Evolutionary conservation across 2,329 filamentous ascomycete genomes (phyloP).

Genomic region (Acephala macrosclerotiorum): DNA sequence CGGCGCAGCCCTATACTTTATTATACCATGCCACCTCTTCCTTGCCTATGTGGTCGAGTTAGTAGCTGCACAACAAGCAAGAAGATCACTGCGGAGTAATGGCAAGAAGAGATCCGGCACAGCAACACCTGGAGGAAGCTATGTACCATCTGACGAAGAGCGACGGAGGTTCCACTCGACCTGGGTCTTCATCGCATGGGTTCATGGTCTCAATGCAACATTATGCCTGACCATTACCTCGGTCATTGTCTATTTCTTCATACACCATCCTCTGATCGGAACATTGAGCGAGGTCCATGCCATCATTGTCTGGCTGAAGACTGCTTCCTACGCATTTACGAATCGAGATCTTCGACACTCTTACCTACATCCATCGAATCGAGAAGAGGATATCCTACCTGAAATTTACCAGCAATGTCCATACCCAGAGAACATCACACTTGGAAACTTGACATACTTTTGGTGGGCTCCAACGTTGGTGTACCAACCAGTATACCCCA

Average conservation of each 20-base stretch:
- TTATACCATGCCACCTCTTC: constrained; percentile 90
- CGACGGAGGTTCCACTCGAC: constrained; percentile 73
- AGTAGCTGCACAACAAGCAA: constrained; percentile 80
- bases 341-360: constrained; percentile 95
- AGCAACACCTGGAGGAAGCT: constrained; percentile 44
- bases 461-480: constrained; percentile 98
- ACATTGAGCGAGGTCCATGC: constrained; percentile 91
- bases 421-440: constrained; percentile 90
- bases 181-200: constrained; percentile 82
- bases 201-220: constrained; percentile 85
- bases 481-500: constrained; percentile 96
- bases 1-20: constrained; percentile 80
- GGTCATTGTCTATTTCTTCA: constrained; percentile 85
- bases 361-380: constrained; percentile 76
- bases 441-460: constrained; percentile 90
- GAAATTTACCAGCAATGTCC: constrained; percentile 83
- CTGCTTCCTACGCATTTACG: constrained; percentile 93
- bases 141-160: constrained; percentile 49
- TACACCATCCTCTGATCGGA: constrained; percentile 93
- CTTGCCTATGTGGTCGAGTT: constrained; percentile 90
- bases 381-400: constrained; percentile 74
- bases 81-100: constrained; percentile 65
- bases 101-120: constrained; percentile 49
- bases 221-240: constrained; percentile 83
- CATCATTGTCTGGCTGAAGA: constrained; percentile 96